phyloP scores from a whole-genome alignment of 495 filamentous ascomycete species.

The Niebla homalea region DNA sequence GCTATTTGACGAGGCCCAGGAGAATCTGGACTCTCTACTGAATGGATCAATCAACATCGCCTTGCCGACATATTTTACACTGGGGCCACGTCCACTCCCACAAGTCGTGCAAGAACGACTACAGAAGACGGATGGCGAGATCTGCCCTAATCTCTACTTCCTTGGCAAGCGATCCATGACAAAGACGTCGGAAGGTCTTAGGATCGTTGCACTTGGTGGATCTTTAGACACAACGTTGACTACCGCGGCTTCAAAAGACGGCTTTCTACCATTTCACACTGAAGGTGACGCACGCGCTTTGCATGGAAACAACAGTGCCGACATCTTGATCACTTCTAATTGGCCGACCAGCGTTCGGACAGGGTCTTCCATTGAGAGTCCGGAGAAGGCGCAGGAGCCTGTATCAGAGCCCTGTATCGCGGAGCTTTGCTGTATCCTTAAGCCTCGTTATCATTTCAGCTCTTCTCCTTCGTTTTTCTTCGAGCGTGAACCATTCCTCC shows the following conservation, averaged over 20 bases:
- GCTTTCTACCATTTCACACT: conserved; percentile 55
- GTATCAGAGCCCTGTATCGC: conserved; percentile 44
- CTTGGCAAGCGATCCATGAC: conserved; percentile 72
- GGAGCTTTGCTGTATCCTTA: conserved; percentile 60
- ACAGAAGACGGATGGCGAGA: conserved; percentile 57
- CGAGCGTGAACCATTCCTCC: conserved; percentile 88
- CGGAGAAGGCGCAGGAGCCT: conserved; percentile 29
- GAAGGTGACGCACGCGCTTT: conserved; percentile 63
- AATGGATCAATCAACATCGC: conserved; percentile 56
- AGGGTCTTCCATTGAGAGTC: conserved; percentile 42
- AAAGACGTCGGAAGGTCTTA: conserved; percentile 80
- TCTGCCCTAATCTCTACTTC: conserved; percentile 79
- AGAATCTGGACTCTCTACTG: conserved; percentile 50
- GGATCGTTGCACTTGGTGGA: conserved; percentile 72
- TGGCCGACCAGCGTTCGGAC: conserved; percentile 66
- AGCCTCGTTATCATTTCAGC: conserved; percentile 82
- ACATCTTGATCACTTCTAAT: conserved; percentile 72
- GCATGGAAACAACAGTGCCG: conserved; percentile 57
- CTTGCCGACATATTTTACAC: conserved; percentile 74
- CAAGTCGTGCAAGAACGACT: conserved; percentile 53
- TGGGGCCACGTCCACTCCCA: conserved; percentile 59
- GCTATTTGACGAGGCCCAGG: conserved; percentile 35
- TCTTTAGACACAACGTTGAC: conserved; percentile 39
- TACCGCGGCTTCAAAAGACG: conserved; percentile 42
- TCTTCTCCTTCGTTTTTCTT: conserved; percentile 56